phyloP scores from a whole-genome alignment of 176 grass and related monocot genomes.

The Bromus sterilis region DNA sequence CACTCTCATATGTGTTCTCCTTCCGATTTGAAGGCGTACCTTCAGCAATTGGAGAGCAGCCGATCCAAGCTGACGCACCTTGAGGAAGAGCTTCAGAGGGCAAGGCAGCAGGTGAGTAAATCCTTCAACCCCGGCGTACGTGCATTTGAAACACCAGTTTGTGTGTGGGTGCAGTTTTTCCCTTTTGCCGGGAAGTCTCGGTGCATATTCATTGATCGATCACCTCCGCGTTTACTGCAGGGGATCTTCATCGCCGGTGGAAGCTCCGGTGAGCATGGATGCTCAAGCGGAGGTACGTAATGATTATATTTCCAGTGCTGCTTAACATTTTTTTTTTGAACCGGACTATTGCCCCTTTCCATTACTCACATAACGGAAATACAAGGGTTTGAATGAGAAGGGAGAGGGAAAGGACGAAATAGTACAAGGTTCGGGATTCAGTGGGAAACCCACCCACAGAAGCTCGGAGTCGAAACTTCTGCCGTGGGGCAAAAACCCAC shows the following conservation, averaged over 20 bases:
- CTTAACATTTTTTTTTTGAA: no score
- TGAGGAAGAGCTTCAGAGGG: conserved; percentile 89
- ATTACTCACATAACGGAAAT: no score
- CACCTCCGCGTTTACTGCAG: conserved; percentile 5
- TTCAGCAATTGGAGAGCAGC: conserved; percentile 81
- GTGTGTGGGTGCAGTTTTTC: no score
- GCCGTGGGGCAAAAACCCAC: no score
- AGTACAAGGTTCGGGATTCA: no score
- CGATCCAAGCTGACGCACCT: conserved; percentile 66
- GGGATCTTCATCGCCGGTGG: conserved; percentile 82
- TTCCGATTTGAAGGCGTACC: conserved; percentile 46
- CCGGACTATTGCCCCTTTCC: no score
- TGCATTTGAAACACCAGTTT: background rate
- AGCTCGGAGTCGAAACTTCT: no score
- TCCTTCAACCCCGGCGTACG: background rate
- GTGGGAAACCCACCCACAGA: no score
- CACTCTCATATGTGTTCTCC: background rate
- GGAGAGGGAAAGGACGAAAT: no score
- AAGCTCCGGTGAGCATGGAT: conserved; percentile 36
- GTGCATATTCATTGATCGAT: no score
- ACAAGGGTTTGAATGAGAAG: no score
- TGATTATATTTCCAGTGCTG: conserved; percentile 21
- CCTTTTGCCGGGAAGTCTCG: no score
- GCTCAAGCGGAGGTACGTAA: conserved; percentile 51
- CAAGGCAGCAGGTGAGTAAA: conserved; percentile 80